Base-by-base conservation (phyloP, 352 stramenopile genomes). In the Phytophthora tubulina region DNA sequence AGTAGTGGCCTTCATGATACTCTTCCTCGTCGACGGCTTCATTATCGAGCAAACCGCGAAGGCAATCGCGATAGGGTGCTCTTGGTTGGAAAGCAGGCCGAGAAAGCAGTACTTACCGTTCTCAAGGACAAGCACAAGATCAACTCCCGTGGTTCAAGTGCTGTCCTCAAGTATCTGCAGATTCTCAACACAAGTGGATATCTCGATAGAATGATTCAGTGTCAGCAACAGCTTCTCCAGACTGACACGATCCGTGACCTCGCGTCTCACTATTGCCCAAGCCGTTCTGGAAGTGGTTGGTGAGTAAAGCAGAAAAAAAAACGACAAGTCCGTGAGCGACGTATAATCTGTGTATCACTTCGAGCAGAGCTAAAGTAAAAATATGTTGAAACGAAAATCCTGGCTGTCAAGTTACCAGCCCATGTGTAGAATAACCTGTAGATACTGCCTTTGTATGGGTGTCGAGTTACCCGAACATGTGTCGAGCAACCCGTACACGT, bases 1-100 rank as follows among this genome's bases (percentile, higher is more conserved):
- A 72, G 42, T 67, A 6, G 63, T 77, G 2, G 41, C 38, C 10
- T 70, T 67, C 31, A 73, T 73, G 58, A 72, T 67, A 46, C 51
- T 72, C 1, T 73, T 77, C 33, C 8, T 56, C 0, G 32, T 4
- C 13, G 49, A 56, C 14, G 32, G 14, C 13, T 76, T 36, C 5
- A 59, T 32, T 45, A 38, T 76, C 1, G 62, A 65, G 11, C 6
- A 14, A 33, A 30, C 13, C 8, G 21, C 51, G 21, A 21, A 21
- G 21, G 1, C 21, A 21, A 21, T 21, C 21, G 21, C 21, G 21
- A 21, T 21, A 21, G 21, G 21, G 21, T 21, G 21, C 21, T 21
- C 21, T 21, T 21, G 21, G 21, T 21, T 21, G 21, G 21, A 21
- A 21, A 21, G 21, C 21, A 21, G 21, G 21, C 21, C 35, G 2